Evolutionary conservation across 139 green algal genomes (phyloP).

Genomic region (Micractinium sp.): DNA sequence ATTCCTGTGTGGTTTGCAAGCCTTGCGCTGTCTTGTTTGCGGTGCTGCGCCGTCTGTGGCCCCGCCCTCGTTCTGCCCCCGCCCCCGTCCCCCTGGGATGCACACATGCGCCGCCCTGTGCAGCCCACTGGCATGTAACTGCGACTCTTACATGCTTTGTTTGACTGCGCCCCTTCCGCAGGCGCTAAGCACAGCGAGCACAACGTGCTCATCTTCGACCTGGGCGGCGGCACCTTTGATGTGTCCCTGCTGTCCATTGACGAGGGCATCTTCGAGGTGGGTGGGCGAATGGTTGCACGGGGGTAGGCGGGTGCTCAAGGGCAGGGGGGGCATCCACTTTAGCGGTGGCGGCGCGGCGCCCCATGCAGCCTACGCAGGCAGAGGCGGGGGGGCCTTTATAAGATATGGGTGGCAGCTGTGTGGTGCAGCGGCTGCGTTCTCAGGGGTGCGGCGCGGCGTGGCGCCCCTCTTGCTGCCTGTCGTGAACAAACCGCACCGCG

Average conservation of each 20-base stretch:
- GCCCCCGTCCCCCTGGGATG: too few relatives aligned
- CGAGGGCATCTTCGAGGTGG: conserved; percentile 87
- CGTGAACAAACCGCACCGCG: not conserved
- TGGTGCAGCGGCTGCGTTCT: not conserved
- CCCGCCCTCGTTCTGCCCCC: too few relatives aligned
- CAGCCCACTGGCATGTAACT: not conserved
- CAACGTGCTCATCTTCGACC: conserved; percentile 92
- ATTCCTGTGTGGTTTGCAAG: too few relatives aligned
- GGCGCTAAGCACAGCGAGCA: conserved; percentile 61
- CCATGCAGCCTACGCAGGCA: too few relatives aligned
- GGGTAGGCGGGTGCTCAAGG: too few relatives aligned
- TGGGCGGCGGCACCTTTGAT: conserved; percentile 91
- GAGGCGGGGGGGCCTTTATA: too few relatives aligned
- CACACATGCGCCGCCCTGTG: not conserved
- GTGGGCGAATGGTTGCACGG: not conserved
- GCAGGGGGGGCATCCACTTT: too few relatives aligned
- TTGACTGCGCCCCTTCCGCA: not conserved
- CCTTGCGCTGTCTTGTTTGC: not conserved
- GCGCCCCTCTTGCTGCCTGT: not conserved
- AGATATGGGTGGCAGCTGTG: too few relatives aligned
- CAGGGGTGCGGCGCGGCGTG: not conserved
- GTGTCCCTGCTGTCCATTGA: conserved; percentile 89
- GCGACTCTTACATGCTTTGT: not conserved
- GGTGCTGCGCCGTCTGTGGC: too few relatives aligned
- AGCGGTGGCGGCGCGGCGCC: too few relatives aligned